A percentile compares a stretch with the other conserved stretches of the same genome.
These are phyloP conservation scores for Parastagonospora avenae DNA, from an alignment of 2,329 filamentous ascomycete genomes.

Conservation along the genomic window DNA sequence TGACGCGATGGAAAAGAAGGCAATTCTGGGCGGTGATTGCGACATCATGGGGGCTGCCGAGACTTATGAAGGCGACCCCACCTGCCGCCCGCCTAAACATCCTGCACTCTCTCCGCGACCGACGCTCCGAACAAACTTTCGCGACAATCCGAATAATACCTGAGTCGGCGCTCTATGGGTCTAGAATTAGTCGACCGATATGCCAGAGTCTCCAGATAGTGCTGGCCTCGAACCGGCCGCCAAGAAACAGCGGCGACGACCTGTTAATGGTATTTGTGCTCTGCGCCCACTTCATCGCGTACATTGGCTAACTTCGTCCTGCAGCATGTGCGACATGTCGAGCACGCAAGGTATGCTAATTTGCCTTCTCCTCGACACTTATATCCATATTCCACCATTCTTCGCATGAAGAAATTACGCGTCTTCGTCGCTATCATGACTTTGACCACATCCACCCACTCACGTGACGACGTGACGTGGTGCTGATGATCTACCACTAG, in stretches of 20 bases:
- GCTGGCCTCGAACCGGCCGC: slow-evolving; percentile 1
- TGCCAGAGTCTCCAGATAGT: slow-evolving; percentile 4
- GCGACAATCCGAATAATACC: slow-evolving; percentile 6
- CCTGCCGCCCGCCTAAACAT: neutral
- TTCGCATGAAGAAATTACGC: neutral
- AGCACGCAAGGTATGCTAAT: slow-evolving; percentile 18
- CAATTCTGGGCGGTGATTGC: slow-evolving; percentile 1
- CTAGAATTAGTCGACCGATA: neutral
- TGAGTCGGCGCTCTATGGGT: neutral
- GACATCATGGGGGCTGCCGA: slow-evolving; percentile 1
- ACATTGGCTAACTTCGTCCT: slow-evolving; percentile 6
- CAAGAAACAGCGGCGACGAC: slow-evolving; percentile 9
- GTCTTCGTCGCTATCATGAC: neutral
- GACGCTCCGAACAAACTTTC: neutral
- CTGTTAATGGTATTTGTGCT: slow-evolving; percentile 11
- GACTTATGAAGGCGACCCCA: slow-evolving; percentile 1
- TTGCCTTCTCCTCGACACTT: neutral
- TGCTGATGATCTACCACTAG: slow-evolving; percentile 15
- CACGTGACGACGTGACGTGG: neutral
- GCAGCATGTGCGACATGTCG: slow-evolving; percentile 24
- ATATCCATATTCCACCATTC: too few relatives aligned
- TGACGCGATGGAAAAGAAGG: neutral
- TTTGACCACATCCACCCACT: neutral
- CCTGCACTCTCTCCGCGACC: neutral
- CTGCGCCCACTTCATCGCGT: slow-evolving; percentile 1